Evolutionary conservation across 2,329 filamentous ascomycete genomes (phyloP), one percentile per base, ranked within the genome.

Genomic region (Xylaria polymorpha): DNA sequence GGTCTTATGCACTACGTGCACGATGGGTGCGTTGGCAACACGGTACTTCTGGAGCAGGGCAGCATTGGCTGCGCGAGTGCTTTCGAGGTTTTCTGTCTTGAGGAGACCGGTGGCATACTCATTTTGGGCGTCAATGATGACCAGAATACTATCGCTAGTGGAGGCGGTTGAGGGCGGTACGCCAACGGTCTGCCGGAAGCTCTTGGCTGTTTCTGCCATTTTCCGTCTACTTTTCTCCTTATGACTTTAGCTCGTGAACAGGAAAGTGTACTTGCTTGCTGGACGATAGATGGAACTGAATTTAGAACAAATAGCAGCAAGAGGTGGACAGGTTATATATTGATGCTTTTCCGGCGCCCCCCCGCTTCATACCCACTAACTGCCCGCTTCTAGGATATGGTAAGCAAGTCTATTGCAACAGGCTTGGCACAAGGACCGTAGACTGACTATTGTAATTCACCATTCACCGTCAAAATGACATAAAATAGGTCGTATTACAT

Each of bases 41-140:
- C 66, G 60, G 48, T 68, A 68, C 15, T 43, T 53, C 12, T 48
- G 39, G 14, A 68, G 61, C 9, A 68, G 41, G 10, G 66, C 37
- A 2, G 66, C 56, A 20, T 59, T 64, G 4, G 66, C 66, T 22
- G 66, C 61, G 6, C 66, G 66, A 3, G 66, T 68, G 48, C 4
- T 20, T 29, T 4, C 39, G 12, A 68, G 14, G 22, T 55, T 43
- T 32, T 68, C 66, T 5, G 66, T 68, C 22, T 44, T 59, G 20
- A 68, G 66, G 18, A 64, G 61, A 7, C 66, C 66, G 15, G 39
- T 48, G 29, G 61, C 61, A 10, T 68, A 68, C 48, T 68, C 66
- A 29, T 68, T 68, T 32, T 68, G 66, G 14, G 66, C 66, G 55
- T 68, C 66, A 12, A 68, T 68, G 20, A 68, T 68, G 39, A 68